Base-by-base conservation (phyloP, 2,329 filamentous ascomycete species). In the Pestalotiopsis sp. region DNA sequence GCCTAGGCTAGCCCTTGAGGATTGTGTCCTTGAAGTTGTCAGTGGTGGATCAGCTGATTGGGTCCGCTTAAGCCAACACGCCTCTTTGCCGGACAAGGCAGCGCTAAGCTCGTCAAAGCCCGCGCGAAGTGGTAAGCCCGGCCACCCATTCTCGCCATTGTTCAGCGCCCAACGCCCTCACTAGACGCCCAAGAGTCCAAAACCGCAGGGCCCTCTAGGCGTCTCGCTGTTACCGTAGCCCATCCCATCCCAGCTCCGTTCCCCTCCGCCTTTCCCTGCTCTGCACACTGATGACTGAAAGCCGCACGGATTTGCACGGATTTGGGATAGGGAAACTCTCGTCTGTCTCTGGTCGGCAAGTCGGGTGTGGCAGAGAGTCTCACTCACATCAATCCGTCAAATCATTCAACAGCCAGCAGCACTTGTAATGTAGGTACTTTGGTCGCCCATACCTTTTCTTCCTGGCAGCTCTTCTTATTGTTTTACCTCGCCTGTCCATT, bases 41-140 rank as follows among this genome's bases (percentile, higher is more conserved):
- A 40, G 64, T 61, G 70, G 68, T 72, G 70, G 68, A 69, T 73
- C 71, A 71, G 70, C 70, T 74, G 72, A 74, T 74, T 73, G 71
- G 73, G 30, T 59, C 68, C 60, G 68, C 60, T 68, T 60, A 68
- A 60, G 66, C 68, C 69, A 26, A 61, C 24, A 35, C n/a, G 39
- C 63, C 66, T 68, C 67, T 67, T 67, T 64, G 30, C 30, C 52
- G 4, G 66, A 40, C 26, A 55, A 64, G 69, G 66, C 62, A 73
- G 73, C 73, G 73, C 73, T 74, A 74, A 73, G 40, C 70, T 72
- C 70, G 64, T 58, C 64, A 66, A 66, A 66, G 44, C 44, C 44
- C 44, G 44, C 44, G 44, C 17, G 44, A 52, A 52, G 7, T 52
- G 44, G 6, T 17, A 52, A 58, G 13, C 64, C 55, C 13, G 58